A percentile compares a stretch with the other conserved stretches of the same genome.
Evolutionary conservation across 169 alveolate genomes (phyloP).

Genomic region (Plasmodium berghei): DNA sequence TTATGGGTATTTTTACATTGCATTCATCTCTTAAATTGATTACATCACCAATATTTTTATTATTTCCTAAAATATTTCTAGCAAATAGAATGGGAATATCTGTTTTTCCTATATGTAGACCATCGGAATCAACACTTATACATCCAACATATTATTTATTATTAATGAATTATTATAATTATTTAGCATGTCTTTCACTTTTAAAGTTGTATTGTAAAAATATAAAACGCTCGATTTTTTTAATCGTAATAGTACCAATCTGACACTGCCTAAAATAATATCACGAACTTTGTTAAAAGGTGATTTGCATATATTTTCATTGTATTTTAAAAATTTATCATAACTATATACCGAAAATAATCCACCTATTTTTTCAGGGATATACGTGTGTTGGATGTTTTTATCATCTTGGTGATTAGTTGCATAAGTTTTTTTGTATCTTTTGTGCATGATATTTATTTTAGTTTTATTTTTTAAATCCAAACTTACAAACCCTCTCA

Average conservation of each 20-base stretch:
- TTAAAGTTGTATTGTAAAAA: slow-evolving; percentile 46
- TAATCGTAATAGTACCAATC: slow-evolving; percentile 80
- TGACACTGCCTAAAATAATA: slow-evolving; percentile 76
- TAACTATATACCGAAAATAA: slow-evolving; percentile 67
- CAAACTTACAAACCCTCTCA: no score
- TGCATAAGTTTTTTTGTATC: neutral
- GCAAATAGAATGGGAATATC: slow-evolving; percentile 79
- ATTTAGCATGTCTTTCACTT: slow-evolving; percentile 19
- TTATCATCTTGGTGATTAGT: no score
- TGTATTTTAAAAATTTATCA: slow-evolving; percentile 48
- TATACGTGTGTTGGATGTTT: neutral
- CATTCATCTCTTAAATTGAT: slow-evolving; percentile 77
- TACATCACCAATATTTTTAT: slow-evolving; percentile 80
- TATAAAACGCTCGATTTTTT: slow-evolving; percentile 65
- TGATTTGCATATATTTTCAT: slow-evolving; percentile 29
- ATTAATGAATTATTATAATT: slow-evolving; percentile 77
- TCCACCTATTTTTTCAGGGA: slow-evolving; percentile 13
- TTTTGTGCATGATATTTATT: no score
- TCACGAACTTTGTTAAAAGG: slow-evolving; percentile 27
- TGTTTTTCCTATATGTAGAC: slow-evolving; percentile 80
- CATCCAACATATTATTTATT: slow-evolving; percentile 80
- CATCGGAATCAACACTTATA: slow-evolving; percentile 79
- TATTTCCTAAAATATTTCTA: slow-evolving; percentile 78
- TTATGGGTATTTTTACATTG: slow-evolving; percentile 47
- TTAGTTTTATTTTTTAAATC: no score